Conservation (phyloP, 139 green algal species). For the Coccomyxa sp. region DNA sequence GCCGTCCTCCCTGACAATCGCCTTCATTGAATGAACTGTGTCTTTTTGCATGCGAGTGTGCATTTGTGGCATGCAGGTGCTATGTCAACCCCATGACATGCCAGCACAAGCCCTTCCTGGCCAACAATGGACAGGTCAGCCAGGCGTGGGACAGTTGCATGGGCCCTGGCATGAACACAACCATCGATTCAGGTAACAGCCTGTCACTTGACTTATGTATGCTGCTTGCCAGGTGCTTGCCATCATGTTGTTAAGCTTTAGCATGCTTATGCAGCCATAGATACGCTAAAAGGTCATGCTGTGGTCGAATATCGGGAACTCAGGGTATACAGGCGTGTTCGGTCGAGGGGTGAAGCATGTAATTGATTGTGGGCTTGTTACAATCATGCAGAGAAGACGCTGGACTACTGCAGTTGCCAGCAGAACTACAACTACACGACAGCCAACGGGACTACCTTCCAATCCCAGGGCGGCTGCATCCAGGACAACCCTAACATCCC, state of each 20-base stretch:
- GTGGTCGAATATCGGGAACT: background rate
- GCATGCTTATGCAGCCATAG: background rate
- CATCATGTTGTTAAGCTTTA: background rate
- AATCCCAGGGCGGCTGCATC: background rate
- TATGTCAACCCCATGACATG: background rate
- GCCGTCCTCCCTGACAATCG: too few relatives aligned
- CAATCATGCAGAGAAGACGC: constrained; percentile 1
- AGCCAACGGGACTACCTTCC: background rate
- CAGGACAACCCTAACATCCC: background rate
- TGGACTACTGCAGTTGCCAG: constrained; percentile 3
- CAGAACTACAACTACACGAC: background rate
- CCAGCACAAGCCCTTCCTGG: background rate
- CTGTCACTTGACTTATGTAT: too few relatives aligned
- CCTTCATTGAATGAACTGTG: too few relatives aligned
- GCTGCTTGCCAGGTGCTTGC: background rate
- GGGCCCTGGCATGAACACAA: background rate
- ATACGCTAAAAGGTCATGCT: background rate
- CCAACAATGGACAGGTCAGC: background rate
- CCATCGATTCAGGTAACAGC: background rate
- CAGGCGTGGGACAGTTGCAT: background rate
- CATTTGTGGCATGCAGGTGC: too few relatives aligned
- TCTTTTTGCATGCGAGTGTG: too few relatives aligned
- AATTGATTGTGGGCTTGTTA: background rate
- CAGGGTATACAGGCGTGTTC: background rate
- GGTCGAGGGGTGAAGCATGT: background rate